These are phyloP conservation scores for Penicillium sp. DNA, from an alignment of 2,329 filamentous ascomycete genomes.

Conservation along the genomic window DNA sequence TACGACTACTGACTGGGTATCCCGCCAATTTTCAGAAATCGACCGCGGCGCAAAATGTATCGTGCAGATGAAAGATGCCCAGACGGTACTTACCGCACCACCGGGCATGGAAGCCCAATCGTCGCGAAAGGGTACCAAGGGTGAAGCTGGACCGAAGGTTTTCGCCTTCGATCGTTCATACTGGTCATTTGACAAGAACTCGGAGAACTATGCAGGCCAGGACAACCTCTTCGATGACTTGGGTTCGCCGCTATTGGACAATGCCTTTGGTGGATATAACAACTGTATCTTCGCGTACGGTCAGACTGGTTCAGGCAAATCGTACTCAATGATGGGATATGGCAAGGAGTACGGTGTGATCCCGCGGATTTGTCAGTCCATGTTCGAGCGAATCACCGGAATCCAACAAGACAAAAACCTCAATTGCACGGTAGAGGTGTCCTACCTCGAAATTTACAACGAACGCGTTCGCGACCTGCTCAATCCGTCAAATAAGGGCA, in stretches of 20 bases:
- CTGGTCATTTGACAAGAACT: conserved; percentile 90
- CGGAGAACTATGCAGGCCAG: conserved; percentile 82
- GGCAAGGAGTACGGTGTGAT: conserved; percentile 94
- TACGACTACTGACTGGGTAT: conserved; percentile 8
- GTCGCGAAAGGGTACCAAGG: conserved; percentile 58
- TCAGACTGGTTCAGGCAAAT: conserved; percentile 97
- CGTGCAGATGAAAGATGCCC: conserved; percentile 89
- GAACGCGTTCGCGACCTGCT: conserved; percentile 93
- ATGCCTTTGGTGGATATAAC: conserved; percentile 98
- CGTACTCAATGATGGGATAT: conserved; percentile 99
- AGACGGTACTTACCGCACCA: conserved; percentile 81
- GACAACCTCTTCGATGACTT: conserved; percentile 85
- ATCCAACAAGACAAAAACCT: conserved; percentile 72
- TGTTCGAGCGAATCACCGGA: conserved; percentile 81
- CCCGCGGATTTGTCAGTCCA: conserved; percentile 93
- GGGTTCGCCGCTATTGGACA: conserved; percentile 86
- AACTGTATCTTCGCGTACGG: conserved; percentile 99
- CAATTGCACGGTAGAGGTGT: conserved; percentile 92
- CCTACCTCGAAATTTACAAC: conserved; percentile 99
- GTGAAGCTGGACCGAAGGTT: conserved; percentile 68
- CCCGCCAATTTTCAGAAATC: conserved; percentile 60
- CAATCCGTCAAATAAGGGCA: conserved; percentile 92
- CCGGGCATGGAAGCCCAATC: conserved; percentile 55
- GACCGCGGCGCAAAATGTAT: conserved; percentile 94
- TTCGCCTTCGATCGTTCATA: conserved; percentile 98